Percentiles rank a stretch among this genome's conserved stretches.
phyloP scores from a whole-genome alignment of 2,329 filamentous ascomycete genomes.

The Pseudocercospora pini-densiflorae region DNA sequence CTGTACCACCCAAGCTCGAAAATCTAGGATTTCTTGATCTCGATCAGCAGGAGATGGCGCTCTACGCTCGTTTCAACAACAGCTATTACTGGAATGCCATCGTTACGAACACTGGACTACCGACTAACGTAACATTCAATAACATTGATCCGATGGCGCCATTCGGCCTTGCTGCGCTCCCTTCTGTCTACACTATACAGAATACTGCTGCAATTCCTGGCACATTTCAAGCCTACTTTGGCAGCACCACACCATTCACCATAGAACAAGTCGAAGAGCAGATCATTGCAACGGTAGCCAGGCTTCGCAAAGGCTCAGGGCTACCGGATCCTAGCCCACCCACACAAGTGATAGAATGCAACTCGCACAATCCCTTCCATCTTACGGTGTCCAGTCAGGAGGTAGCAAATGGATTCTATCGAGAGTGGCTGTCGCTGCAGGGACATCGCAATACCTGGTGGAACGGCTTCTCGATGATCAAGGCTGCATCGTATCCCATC shows the following conservation, averaged over 20 bases:
- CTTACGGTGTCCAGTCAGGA: constrained; percentile 31
- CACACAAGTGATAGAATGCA: constrained; percentile 30
- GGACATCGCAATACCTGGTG: constrained; percentile 35
- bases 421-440: constrained; percentile 32
- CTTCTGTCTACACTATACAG: constrained; percentile 20
- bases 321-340: background rate
- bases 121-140: constrained; percentile 24
- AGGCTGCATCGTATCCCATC: constrained; percentile 39
- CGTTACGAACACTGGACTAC: constrained; percentile 27
- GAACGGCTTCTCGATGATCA: constrained; percentile 38
- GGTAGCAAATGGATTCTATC: constrained; percentile 36
- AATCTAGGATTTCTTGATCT: constrained; percentile 47
- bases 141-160: constrained; percentile 24
- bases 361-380: constrained; percentile 36
- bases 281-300: constrained; percentile 18
- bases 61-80: constrained; percentile 48
- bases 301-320: constrained; percentile 6
- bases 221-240: constrained; percentile 19
- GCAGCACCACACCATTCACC: constrained; percentile 18
- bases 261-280: constrained; percentile 22
- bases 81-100: constrained; percentile 33
- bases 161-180: constrained; percentile 27
- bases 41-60: constrained; percentile 35
- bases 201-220: constrained; percentile 14
- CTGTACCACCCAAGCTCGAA: constrained; percentile 47